Percentiles rank a stretch among this genome's conserved stretches.
These are phyloP conservation scores for Phoenix roebelenii DNA, from an alignment of 176 grass and related monocot species.

Conservation along the genomic window DNA sequence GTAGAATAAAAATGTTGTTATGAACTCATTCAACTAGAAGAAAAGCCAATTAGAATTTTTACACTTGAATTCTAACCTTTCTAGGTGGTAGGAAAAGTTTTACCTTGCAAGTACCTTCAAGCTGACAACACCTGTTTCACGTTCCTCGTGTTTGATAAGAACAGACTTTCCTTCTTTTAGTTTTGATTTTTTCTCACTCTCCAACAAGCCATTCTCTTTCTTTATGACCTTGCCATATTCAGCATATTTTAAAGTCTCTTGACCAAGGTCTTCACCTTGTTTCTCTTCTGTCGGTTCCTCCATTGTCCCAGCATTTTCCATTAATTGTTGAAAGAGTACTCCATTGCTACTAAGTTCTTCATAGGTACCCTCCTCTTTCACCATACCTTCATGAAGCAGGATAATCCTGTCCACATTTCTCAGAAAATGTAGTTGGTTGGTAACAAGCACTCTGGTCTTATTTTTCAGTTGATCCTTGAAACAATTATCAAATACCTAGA, in stretches of 20 bases:
- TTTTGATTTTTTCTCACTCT: slow-evolving; percentile 40
- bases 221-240: slow-evolving; percentile 33
- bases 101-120: slow-evolving; percentile 93
- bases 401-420: slow-evolving; percentile 92
- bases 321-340: slow-evolving; percentile 82
- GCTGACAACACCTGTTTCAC: slow-evolving; percentile 95
- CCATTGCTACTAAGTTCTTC: slow-evolving; percentile 85
- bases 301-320: slow-evolving; percentile 99
- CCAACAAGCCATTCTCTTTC: slow-evolving; percentile 28
- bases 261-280: slow-evolving; percentile 37
- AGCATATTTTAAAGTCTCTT: slow-evolving; percentile 32
- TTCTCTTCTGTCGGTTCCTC: slow-evolving; percentile 90
- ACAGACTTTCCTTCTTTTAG: slow-evolving; percentile 77
- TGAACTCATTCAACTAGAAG: no score
- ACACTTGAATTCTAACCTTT: neutral
- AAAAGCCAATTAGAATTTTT: neutral
- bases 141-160: slow-evolving; percentile 95
- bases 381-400: slow-evolving; percentile 72
- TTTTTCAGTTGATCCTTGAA: slow-evolving; percentile 74
- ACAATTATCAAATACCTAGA: slow-evolving; percentile 98
- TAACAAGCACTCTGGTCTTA: slow-evolving; percentile 95
- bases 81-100: slow-evolving; percentile 3
- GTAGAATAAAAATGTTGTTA: no score
- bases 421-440: slow-evolving; percentile 97
- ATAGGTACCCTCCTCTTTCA: slow-evolving; percentile 96